Conservation (phyloP, 2,329 filamentous ascomycete species). For the Aspergillus versicolor region DNA sequence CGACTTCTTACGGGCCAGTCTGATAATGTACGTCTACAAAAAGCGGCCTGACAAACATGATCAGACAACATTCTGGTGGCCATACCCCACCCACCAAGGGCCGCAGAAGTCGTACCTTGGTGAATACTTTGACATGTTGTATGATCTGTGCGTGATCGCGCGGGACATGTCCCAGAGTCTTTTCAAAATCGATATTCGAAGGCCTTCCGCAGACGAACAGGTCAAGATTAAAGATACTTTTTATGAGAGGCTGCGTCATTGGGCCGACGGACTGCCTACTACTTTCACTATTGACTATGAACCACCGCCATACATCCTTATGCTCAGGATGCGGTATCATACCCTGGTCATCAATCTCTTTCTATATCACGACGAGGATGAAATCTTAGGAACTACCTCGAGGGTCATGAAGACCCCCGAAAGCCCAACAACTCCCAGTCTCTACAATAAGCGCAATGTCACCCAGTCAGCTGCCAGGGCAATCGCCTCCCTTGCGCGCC, state of each 20-base stretch:
- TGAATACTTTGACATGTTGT: slow-evolving; percentile 36
- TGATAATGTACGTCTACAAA: slow-evolving; percentile 36
- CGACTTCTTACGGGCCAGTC: slow-evolving; percentile 34
- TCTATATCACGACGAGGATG: slow-evolving; percentile 26
- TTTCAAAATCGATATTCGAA: slow-evolving; percentile 23
- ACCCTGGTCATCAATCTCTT: slow-evolving; percentile 37
- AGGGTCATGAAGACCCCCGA: slow-evolving; percentile 30
- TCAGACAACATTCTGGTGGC: slow-evolving; percentile 27
- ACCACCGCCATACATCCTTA: slow-evolving; percentile 35
- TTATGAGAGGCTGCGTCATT: slow-evolving; percentile 29
- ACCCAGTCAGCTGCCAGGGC: slow-evolving; percentile 30
- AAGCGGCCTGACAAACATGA: slow-evolving; percentile 20
- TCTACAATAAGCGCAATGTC: slow-evolving; percentile 22
- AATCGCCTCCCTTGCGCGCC: slow-evolving; percentile 30
- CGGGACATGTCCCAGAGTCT: slow-evolving; percentile 35
- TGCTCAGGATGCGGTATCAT: slow-evolving; percentile 33
- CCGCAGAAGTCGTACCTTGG: slow-evolving; percentile 27
- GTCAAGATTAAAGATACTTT: slow-evolving; percentile 28
- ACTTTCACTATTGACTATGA: slow-evolving; percentile 26
- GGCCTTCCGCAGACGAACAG: slow-evolving; percentile 9
- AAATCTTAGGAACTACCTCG: slow-evolving; percentile 15
- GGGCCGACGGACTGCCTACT: slow-evolving; percentile 31
- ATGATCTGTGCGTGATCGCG: slow-evolving; percentile 35
- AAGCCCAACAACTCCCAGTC: slow-evolving; percentile 23
- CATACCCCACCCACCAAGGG: slow-evolving; percentile 34